These are phyloP conservation scores for Urtica urens DNA, from an alignment of 306 rosid genomes.

Conservation along the genomic window DNA sequence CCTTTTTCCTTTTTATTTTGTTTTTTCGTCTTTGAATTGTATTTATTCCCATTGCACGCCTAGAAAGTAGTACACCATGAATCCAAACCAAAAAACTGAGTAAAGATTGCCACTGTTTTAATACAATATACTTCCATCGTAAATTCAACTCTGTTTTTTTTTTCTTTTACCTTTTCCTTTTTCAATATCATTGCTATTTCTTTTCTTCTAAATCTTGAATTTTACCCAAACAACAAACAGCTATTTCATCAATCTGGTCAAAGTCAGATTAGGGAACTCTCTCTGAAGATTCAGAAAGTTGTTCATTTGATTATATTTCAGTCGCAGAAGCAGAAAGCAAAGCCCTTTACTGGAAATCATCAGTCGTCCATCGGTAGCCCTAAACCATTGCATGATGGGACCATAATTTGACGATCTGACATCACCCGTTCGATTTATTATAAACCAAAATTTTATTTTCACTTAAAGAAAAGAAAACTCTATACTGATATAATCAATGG, in stretches of 20 bases:
- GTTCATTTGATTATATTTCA: conserved; percentile 21
- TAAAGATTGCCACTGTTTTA: conserved; percentile 9
- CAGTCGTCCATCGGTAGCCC: conserved; percentile 17
- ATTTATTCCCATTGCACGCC: conserved; percentile 24
- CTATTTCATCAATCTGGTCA: conserved; percentile 38
- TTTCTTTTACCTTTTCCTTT: background rate
- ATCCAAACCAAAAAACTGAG: conserved; percentile 5
- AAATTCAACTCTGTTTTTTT: background rate
- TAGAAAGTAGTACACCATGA: conserved; percentile 9
- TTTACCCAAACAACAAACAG: conserved; percentile 14
- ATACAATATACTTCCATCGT: background rate
- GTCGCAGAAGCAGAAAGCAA: conserved; percentile 23
- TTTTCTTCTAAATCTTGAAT: background rate
- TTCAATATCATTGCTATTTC: background rate
- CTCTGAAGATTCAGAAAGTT: conserved; percentile 34
- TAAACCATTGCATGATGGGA: conserved; percentile 7
- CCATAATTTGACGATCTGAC: conserved; percentile 19
- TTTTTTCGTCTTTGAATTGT: background rate
- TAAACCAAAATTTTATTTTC: background rate
- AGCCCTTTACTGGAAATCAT: conserved; percentile 64
- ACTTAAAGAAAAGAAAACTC: background rate
- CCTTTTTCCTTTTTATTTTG: background rate
- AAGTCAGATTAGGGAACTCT: conserved; percentile 46
- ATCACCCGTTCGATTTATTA: background rate
- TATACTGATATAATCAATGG: no score